Conservation (phyloP, 2,329 filamentous ascomycete genomes). For the Sporothrix inflata region DNA sequence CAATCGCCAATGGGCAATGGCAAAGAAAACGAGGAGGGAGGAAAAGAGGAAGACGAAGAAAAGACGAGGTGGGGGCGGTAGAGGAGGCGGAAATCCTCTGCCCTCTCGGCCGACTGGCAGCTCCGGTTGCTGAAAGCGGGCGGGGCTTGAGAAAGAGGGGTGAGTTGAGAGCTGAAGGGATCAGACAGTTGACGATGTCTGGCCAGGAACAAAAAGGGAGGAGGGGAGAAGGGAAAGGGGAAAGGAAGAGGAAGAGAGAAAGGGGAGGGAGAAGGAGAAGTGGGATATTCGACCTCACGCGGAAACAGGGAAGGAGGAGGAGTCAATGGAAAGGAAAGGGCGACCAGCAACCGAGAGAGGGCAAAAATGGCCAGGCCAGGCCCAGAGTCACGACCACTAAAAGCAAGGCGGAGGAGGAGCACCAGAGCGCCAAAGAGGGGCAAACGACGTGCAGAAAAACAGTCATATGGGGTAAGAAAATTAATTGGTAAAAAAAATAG, state of each 20-base stretch:
- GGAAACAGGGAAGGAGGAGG: constrained; percentile 19
- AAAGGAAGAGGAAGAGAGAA: background rate
- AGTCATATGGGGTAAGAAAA: constrained; percentile 24
- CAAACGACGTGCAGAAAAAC: background rate
- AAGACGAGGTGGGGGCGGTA: background rate
- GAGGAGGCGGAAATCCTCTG: constrained; percentile 28
- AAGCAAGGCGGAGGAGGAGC: constrained; percentile 19
- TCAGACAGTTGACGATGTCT: constrained; percentile 20
- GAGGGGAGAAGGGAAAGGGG: background rate
- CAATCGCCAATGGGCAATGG: constrained; percentile 11
- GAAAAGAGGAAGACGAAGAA: background rate
- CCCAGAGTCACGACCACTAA: constrained; percentile 6
- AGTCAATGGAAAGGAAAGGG: constrained; percentile 20
- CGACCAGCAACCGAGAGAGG: constrained; percentile 5
- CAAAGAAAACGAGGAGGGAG: background rate
- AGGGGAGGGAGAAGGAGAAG: background rate
- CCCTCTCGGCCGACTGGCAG: constrained; percentile 27
- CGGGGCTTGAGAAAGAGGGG: constrained; percentile 18
- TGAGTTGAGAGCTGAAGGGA: background rate
- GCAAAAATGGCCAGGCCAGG: constrained; percentile 10
- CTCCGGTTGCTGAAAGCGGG: constrained; percentile 24
- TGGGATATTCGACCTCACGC: constrained; percentile 11
- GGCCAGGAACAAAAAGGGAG: background rate
- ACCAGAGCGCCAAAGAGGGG: constrained; percentile 12
- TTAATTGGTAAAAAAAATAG: constrained; percentile 14